phyloP scores from a whole-genome alignment of 257 asterid species.

The Rubia yunnanensis region DNA sequence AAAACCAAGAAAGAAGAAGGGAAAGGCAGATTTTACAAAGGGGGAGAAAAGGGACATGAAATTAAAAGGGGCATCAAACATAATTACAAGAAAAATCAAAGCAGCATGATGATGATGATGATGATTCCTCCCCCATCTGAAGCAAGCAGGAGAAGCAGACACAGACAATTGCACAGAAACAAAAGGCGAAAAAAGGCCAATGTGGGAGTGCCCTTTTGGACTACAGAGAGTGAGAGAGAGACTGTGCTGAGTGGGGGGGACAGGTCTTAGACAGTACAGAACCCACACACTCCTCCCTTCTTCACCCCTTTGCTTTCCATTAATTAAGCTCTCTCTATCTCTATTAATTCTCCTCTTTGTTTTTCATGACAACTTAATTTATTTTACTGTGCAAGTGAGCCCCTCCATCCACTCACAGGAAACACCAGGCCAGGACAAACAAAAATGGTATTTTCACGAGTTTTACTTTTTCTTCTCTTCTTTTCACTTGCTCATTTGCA shows the following conservation, averaged over 20 bases:
- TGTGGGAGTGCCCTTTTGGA: slow-evolving; percentile 64
- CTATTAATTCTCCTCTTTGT: not conserved
- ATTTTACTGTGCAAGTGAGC: slow-evolving; percentile 18
- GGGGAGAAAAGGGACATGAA: slow-evolving; percentile 12
- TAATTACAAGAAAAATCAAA: slow-evolving; percentile 68
- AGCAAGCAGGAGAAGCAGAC: slow-evolving; percentile 60
- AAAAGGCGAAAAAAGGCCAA: slow-evolving; percentile 63
- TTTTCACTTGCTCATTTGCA: slow-evolving; percentile 21
- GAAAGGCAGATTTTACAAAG: slow-evolving; percentile 18
- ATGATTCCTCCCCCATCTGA: slow-evolving; percentile 81
- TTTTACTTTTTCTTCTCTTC: slow-evolving; percentile 19
- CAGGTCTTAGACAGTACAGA: slow-evolving; percentile 90
- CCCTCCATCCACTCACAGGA: slow-evolving; percentile 36
- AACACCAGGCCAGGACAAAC: slow-evolving; percentile 36
- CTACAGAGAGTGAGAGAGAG: slow-evolving; percentile 25
- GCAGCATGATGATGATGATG: slow-evolving; percentile 16
- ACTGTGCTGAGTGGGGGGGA: slow-evolving; percentile 91
- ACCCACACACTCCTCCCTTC: slow-evolving; percentile 40
- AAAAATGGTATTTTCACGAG: slow-evolving; percentile 16
- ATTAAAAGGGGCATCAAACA: slow-evolving; percentile 49
- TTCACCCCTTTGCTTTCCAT: slow-evolving; percentile 30
- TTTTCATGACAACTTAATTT: not conserved
- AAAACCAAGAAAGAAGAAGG: slow-evolving; percentile 13
- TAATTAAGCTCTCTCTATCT: slow-evolving; percentile 32
- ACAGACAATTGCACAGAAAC: slow-evolving; percentile 72